These are phyloP conservation scores for Penicillium sp. DNA, from an alignment of 2,329 filamentous ascomycete genomes.

Conservation along the genomic window DNA sequence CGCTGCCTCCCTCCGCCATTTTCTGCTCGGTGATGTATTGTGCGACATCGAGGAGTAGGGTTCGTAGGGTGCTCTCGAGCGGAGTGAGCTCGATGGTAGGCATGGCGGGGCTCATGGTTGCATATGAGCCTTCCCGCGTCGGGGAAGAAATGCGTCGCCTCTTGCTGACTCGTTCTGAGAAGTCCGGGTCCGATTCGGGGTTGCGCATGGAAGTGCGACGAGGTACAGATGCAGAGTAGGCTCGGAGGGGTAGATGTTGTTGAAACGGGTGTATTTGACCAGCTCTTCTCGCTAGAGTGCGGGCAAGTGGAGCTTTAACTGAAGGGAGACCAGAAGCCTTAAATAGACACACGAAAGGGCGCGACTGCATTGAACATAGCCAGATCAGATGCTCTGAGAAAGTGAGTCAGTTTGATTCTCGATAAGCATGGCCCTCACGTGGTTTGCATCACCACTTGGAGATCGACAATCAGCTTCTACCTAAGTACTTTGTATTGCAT, in stretches of 20 bases:
- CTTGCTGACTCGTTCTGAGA: conserved; percentile 31
- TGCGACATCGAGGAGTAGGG: conserved; percentile 81
- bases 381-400: conserved; percentile 3
- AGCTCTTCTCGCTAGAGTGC: conserved; percentile 14
- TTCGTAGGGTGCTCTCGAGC: conserved; percentile 69
- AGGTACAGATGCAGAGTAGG: conserved; percentile 7
- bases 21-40: conserved; percentile 54
- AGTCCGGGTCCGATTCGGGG: conserved; percentile 18
- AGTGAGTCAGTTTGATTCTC: conserved; percentile 20
- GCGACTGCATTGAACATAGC: conserved; percentile 25
- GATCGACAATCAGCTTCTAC: conserved; percentile 9
- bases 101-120: conserved; percentile 28
- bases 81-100: conserved; percentile 61
- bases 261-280: conserved; percentile 10
- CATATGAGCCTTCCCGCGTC: conserved; percentile 21
- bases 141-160: conserved; percentile 33
- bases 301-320: conserved; percentile 16
- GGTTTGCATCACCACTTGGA: conserved; percentile 25
- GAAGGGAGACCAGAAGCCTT: conserved; percentile 16
- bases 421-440: conserved; percentile 27
- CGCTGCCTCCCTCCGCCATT: conserved; percentile 43
- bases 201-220: conserved; percentile 30
- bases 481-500: neutral
- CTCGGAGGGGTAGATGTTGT: conserved; percentile 13
- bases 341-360: conserved; percentile 16